phyloP scores from a whole-genome alignment of 768 basidiomycete species.

The Phallus indusiatus region DNA sequence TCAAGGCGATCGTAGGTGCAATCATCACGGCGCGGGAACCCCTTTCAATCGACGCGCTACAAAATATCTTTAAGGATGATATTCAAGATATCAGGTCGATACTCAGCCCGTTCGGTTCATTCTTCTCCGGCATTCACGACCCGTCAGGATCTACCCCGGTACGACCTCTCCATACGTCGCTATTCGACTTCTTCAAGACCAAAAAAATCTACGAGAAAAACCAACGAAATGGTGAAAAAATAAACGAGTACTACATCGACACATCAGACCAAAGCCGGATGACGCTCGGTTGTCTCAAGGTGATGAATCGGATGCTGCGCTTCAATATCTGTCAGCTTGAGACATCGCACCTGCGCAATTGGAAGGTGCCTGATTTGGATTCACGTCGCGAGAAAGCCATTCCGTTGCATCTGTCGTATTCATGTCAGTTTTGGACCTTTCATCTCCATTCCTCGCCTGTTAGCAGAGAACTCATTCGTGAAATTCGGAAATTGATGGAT shows the following conservation, averaged over 20 bases:
- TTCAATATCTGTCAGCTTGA: constrained; percentile 29
- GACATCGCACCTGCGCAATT: constrained; percentile 22
- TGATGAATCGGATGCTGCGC: constrained; percentile 21
- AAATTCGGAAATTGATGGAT: constrained; percentile 16
- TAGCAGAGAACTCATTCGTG: constrained; percentile 8
- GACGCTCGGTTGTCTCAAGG: constrained; percentile 15
- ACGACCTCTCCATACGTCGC: constrained; percentile 19
- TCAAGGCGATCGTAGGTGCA: constrained; percentile 15
- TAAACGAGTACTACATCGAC: constrained; percentile 10
- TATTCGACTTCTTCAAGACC: constrained; percentile 19
- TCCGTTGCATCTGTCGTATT: constrained; percentile 23
- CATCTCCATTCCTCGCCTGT: constrained; percentile 16
- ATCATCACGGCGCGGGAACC: constrained; percentile 19
- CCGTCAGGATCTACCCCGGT: constrained; percentile 11
- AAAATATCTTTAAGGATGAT: constrained; percentile 10
- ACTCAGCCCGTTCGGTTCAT: constrained; percentile 7
- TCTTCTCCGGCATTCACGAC: constrained; percentile 14
- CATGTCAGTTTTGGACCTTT: constrained; percentile 27
- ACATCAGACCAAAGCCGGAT: constrained; percentile 15
- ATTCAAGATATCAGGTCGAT: not conserved
- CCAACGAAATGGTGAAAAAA: too few species aligned
- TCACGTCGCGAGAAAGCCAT: constrained; percentile 18
- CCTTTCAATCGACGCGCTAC: constrained; percentile 8
- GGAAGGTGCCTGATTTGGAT: constrained; percentile 15
- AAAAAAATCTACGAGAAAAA: too few species aligned